These are phyloP conservation scores for Chaetomium globosum DNA, from an alignment of 2,329 filamentous ascomycete species.

Conservation along the genomic window DNA sequence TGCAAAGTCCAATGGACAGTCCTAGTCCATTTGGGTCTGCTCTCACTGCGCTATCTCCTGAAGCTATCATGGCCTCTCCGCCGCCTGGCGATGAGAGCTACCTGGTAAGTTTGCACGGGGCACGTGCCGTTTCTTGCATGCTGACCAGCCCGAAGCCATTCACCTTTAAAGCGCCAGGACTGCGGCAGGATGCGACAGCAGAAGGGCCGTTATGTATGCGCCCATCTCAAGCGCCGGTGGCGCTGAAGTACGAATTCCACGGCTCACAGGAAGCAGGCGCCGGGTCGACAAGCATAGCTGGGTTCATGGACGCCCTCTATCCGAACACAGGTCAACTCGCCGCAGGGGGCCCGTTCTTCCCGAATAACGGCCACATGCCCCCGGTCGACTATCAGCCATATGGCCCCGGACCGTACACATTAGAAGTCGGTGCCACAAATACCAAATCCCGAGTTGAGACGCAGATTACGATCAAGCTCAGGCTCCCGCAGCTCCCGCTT, in stretches of 20 bases:
- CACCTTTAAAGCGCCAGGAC: conserved; percentile 36
- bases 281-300: conserved; percentile 4
- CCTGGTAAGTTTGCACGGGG: conserved; percentile 13
- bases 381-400: conserved; percentile 33
- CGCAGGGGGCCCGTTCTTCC: conserved; percentile 19
- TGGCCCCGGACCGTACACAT: conserved; percentile 41
- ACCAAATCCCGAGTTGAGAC: conserved; percentile 93
- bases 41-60: conserved; percentile 16
- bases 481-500: conserved; percentile 71
- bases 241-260: conserved; percentile 24
- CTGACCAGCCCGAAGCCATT: conserved; percentile 33
- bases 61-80: conserved; percentile 21
- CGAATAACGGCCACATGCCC: neutral
- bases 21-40: conserved; percentile 33
- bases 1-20: conserved; percentile 38
- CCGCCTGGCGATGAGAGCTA: conserved; percentile 17
- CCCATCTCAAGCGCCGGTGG: conserved; percentile 11
- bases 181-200: conserved; percentile 1
- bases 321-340: conserved; percentile 2
- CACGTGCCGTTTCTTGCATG: neutral
- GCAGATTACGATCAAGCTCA: conserved; percentile 86
- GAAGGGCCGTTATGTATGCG: conserved; percentile 19
- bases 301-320: conserved; percentile 15
- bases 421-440: conserved; percentile 68
- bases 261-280: conserved; percentile 19